A percentile compares a stretch with the other conserved stretches of the same genome.
Evolutionary conservation across 1,284 basidiomycete genomes (phyloP).

Genomic region (Leccinum pallidistipes): DNA sequence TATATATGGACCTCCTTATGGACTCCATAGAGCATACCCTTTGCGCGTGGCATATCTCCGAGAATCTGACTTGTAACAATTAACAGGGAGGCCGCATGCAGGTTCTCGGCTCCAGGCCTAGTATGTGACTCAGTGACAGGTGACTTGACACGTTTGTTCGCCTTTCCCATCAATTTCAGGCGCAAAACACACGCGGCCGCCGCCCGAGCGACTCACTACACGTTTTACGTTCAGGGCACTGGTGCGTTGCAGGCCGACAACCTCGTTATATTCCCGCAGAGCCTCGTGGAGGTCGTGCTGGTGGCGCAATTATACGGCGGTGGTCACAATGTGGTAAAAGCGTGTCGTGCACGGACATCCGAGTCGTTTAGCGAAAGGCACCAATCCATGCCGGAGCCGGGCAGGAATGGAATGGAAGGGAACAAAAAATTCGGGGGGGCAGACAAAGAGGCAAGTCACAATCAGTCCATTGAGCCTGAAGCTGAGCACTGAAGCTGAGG

Average conservation of each 20-base stretch:
- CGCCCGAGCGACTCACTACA: conserved; percentile 4
- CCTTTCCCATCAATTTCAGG: conserved; percentile 1
- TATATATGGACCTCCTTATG: conserved; percentile 26
- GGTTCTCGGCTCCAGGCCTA: background rate
- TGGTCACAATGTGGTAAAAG: conserved; percentile 13
- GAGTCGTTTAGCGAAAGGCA: conserved; percentile 21
- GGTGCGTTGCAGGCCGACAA: conserved; percentile 1
- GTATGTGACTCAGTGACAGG: background rate
- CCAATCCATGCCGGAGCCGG: conserved; percentile 7
- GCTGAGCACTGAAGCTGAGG: background rate
- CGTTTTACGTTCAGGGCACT: conserved; percentile 13
- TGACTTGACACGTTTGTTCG: conserved; percentile 12
- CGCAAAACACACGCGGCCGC: conserved; percentile 5
- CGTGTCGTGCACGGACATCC: conserved; percentile 15
- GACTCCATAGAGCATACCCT: conserved; percentile 12
- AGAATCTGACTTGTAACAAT: conserved; percentile 3
- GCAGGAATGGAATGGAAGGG: conserved; percentile 2
- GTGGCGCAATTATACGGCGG: background rate
- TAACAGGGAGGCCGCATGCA: background rate
- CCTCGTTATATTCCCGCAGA: conserved; percentile 20
- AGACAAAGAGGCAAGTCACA: conserved; percentile 3
- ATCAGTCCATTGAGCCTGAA: background rate
- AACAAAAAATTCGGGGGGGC: background rate
- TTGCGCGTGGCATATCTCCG: conserved; percentile 24
- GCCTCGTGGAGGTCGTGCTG: conserved; percentile 18